Base-by-base conservation (phyloP, 768 basidiomycete genomes). In the Suillus occidentalis region DNA sequence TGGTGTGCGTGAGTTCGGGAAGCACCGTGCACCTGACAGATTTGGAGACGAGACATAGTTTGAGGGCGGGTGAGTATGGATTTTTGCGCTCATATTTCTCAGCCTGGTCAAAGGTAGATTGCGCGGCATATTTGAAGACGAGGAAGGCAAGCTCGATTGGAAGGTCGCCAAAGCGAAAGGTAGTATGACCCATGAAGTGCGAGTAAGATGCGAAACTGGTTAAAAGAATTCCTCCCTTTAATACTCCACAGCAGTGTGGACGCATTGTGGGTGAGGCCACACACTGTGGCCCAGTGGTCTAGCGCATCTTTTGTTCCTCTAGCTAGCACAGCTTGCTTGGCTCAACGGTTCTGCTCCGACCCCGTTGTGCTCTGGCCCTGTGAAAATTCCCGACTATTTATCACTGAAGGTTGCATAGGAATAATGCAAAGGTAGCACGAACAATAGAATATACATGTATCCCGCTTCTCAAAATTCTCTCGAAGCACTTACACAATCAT, bases 61-160 rank as follows among this genome's bases (percentile, higher is more conserved):
- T 63, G 31, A 72, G 57, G 2, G 76, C 76, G 18, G 73, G 76
- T 34, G 67, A 64, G 55, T 72, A 72, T 16, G 60, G 52, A 53
- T 56, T 55, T 5, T 28, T 6, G 18, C 0, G 4, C 3, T 55
- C 52, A 36, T 64, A 34, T 58, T 66, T 36, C 39, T 37, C n/a
- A 49, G 61, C 6, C 49, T 56, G 59, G 7, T 43, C 9, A 47
- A 67, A 66, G 60, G 64, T 60, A 18, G 78, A 75, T 6, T 68
- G 59, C 9, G 76, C 68, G 18, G 78, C 77, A 20, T 77, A 43
- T 16, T 70, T 68, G 42, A 80, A 65, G 55, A 82, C 73, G 52
- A 76, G 71, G 57, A 77, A 72, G 50, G 67, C 73, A 31, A 80
- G 74, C 70, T 81, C 80, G 39, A 71, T 68, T 9, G 79, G 73